Evolutionary conservation across 805 yeast species (phyloP).

Genomic region (Starmerella vaccinii): DNA sequence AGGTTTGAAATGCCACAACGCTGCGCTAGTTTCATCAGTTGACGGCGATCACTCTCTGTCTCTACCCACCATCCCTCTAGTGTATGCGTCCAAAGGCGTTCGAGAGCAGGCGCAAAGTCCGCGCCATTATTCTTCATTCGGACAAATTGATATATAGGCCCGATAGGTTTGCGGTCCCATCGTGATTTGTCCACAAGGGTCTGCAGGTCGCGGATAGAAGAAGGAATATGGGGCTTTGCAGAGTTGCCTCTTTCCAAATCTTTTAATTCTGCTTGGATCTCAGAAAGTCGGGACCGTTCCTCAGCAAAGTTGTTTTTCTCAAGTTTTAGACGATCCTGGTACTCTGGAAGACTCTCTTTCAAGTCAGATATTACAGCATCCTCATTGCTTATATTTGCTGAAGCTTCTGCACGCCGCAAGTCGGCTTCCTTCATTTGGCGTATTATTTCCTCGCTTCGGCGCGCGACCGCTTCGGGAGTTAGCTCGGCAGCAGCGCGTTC

Average conservation of each 20-base stretch:
- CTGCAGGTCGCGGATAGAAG: background rate
- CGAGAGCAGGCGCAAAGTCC: constrained; percentile 40
- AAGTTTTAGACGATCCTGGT: background rate
- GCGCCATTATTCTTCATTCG: constrained; percentile 52
- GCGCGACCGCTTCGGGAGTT: background rate
- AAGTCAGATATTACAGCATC: background rate
- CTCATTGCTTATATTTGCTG: background rate
- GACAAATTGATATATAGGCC: constrained; percentile 66
- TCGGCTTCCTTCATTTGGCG: background rate
- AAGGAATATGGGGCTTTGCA: background rate
- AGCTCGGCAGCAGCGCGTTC: background rate
- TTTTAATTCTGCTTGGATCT: background rate
- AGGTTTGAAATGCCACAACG: constrained; percentile 26
- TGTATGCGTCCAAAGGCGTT: constrained; percentile 40
- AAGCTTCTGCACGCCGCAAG: background rate
- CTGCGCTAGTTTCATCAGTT: constrained; percentile 22
- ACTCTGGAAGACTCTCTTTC: background rate
- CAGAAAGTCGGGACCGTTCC: background rate
- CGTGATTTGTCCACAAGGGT: constrained; percentile 1
- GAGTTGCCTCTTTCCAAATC: background rate
- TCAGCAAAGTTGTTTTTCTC: background rate
- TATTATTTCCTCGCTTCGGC: background rate
- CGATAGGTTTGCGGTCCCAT: constrained; percentile 45
- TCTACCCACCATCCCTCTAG: constrained; percentile 60
- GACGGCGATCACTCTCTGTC: constrained; percentile 47